Conservation (phyloP, 805 yeast genomes). For the Starmera quercuum region DNA sequence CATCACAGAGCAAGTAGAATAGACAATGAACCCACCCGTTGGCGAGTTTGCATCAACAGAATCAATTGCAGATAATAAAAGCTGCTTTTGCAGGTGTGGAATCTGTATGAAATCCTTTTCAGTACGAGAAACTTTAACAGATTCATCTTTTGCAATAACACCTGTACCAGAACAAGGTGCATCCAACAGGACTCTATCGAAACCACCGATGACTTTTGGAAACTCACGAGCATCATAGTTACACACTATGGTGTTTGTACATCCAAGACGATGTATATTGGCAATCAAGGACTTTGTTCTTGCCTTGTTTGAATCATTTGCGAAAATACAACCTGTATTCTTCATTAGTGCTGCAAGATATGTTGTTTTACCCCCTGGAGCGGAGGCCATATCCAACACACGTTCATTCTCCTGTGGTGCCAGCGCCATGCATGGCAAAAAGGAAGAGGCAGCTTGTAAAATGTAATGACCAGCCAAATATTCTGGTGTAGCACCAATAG, state of each 20-base stretch:
- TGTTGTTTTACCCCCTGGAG: slow-evolving; percentile 99
- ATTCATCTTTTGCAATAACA: slow-evolving; percentile 95
- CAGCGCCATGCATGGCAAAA: slow-evolving; percentile 95
- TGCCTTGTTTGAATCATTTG: slow-evolving; percentile 94
- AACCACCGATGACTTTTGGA: slow-evolving; percentile 97
- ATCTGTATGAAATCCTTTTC: slow-evolving; percentile 95
- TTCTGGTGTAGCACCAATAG: slow-evolving; percentile 99
- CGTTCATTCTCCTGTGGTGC: slow-evolving; percentile 97
- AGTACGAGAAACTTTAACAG: slow-evolving; percentile 87
- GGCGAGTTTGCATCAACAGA: slow-evolving; percentile 90
- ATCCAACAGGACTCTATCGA: slow-evolving; percentile 88
- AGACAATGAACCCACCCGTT: slow-evolving; percentile 90
- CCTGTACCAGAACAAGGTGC: slow-evolving; percentile 99
- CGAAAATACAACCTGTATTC: slow-evolving; percentile 95
- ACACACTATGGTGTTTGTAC: slow-evolving; percentile 93
- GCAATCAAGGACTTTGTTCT: slow-evolving; percentile 96
- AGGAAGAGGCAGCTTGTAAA: slow-evolving; percentile 96
- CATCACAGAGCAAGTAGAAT: slow-evolving; percentile 97
- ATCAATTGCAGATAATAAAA: slow-evolving; percentile 90
- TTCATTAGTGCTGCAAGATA: slow-evolving; percentile 94
- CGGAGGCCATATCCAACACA: slow-evolving; percentile 97
- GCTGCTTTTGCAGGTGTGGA: slow-evolving; percentile 94
- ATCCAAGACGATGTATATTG: slow-evolving; percentile 93
- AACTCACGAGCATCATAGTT: slow-evolving; percentile 98
- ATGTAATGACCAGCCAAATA: slow-evolving; percentile 97